Evolutionary conservation across 805 yeast genomes (phyloP).

Genomic region (Blastobotrys peoriensis): DNA sequence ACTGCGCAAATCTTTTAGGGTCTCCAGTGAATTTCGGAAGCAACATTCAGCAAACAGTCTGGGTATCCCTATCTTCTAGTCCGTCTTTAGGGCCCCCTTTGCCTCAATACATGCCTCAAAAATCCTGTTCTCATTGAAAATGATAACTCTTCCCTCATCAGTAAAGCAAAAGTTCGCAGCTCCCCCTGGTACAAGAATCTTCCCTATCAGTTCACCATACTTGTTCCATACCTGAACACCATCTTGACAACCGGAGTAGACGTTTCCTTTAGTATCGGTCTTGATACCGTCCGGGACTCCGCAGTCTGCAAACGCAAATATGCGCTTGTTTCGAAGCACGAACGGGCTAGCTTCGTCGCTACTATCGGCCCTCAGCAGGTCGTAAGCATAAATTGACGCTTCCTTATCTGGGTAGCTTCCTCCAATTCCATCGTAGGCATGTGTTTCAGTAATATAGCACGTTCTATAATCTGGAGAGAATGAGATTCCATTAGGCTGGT

Average conservation of each 20-base stretch:
- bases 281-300: conserved; percentile 30
- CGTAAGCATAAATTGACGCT: conserved; percentile 26
- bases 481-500: conserved; percentile 70
- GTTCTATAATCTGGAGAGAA: conserved; percentile 40
- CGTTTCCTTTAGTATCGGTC: conserved; percentile 23
- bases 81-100: conserved; percentile 11
- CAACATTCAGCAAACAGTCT: too few relatives aligned
- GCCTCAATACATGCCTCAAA: conserved; percentile 17
- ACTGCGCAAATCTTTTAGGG: too few relatives aligned
- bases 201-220: conserved; percentile 24
- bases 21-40: too few relatives aligned
- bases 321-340: conserved; percentile 20
- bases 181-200: conserved; percentile 22
- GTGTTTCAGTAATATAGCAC: conserved; percentile 46
- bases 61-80: too few relatives aligned
- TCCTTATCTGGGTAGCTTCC: conserved; percentile 10
- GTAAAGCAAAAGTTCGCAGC: conserved; percentile 26
- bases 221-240: conserved; percentile 27
- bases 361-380: conserved; percentile 16
- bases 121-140: conserved; percentile 22
- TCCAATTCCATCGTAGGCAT: conserved; percentile 16
- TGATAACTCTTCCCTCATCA: conserved; percentile 21
- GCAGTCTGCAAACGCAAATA: conserved; percentile 25
- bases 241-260: conserved; percentile 26
- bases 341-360: conserved; percentile 10